Percentiles rank a stretch among this genome's conserved stretches.
phyloP scores from a whole-genome alignment of 2,329 filamentous ascomycete species.

The Massarina eburnea region DNA sequence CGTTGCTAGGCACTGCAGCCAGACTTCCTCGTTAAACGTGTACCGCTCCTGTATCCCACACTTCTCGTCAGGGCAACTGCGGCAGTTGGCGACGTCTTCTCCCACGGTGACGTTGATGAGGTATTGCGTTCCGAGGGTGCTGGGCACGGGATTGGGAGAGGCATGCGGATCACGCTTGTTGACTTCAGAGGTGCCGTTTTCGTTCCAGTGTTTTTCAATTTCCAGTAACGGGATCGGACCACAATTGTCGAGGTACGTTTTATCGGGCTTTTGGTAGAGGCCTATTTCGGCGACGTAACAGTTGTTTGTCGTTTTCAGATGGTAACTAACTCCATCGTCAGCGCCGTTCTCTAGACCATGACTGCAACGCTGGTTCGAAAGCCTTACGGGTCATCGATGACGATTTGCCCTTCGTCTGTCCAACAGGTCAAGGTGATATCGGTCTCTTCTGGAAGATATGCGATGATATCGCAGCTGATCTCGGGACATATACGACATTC shows the following conservation, averaged over 20 bases:
- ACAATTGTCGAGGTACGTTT: conserved; percentile 27
- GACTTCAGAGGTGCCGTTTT: conserved; percentile 17
- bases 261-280: conserved; percentile 26
- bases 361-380: too few relatives aligned
- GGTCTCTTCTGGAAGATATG: conserved; percentile 28
- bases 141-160: conserved; percentile 6
- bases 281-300: conserved; percentile 33
- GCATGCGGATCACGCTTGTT: not conserved
- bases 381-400: conserved; percentile 32
- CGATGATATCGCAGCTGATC: conserved; percentile 21
- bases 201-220: conserved; percentile 18
- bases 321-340: conserved; percentile 15
- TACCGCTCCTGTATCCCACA: conserved; percentile 19
- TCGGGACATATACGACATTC: conserved; percentile 30
- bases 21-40: conserved; percentile 26
- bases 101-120: conserved; percentile 34
- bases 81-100: conserved; percentile 30
- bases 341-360: not conserved
- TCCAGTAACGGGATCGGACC: conserved; percentile 32
- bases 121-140: conserved; percentile 15
- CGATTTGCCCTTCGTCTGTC: conserved; percentile 23
- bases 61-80: conserved; percentile 16
- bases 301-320: conserved; percentile 35
- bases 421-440: conserved; percentile 33
- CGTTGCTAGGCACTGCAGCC: conserved; percentile 26